Percentiles rank a stretch among this genome's conserved stretches.
phyloP scores from a whole-genome alignment of 768 basidiomycete genomes.

The Mycena maculata region DNA sequence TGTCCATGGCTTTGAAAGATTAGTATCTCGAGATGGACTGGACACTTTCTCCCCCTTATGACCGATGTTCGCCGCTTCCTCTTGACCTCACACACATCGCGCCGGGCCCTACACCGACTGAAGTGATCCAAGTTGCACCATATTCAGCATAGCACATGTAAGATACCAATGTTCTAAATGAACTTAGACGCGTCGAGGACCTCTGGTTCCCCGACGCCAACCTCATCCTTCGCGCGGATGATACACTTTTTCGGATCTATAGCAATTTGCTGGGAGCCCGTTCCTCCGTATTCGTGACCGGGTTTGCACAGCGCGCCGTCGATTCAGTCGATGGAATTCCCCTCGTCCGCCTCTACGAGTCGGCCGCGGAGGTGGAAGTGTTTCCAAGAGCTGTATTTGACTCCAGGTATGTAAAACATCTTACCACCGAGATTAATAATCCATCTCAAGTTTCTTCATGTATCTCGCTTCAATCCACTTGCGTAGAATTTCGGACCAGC shows the following conservation, averaged over 20 bases:
- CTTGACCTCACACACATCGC: too few species aligned
- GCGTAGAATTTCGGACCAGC: too few species aligned
- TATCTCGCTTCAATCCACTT: too few species aligned
- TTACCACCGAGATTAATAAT: too few species aligned
- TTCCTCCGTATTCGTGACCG: conserved; percentile 3
- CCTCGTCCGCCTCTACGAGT: not conserved
- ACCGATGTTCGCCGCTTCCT: too few species aligned
- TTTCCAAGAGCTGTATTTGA: conserved; percentile 16
- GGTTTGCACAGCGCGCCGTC: not conserved
- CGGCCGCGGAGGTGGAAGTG: not conserved
- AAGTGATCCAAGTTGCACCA: too few species aligned
- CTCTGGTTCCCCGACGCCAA: conserved; percentile 11
- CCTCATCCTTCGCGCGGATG: conserved; percentile 4
- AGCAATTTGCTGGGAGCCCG: not conserved
- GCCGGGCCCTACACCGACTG: too few species aligned
- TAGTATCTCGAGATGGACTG: too few species aligned
- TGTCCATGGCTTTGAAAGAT: not conserved
- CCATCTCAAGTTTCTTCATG: too few species aligned
- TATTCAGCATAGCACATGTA: too few species aligned
- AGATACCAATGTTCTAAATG: too few species aligned
- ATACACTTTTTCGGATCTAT: conserved; percentile 8
- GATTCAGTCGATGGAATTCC: not conserved
- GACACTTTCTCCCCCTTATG: too few species aligned
- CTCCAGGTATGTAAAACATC: conserved; percentile 5
- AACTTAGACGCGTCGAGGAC: not conserved